Conservation (phyloP, 2,329 filamentous ascomycete genomes). For the Cercospora beticola region DNA sequence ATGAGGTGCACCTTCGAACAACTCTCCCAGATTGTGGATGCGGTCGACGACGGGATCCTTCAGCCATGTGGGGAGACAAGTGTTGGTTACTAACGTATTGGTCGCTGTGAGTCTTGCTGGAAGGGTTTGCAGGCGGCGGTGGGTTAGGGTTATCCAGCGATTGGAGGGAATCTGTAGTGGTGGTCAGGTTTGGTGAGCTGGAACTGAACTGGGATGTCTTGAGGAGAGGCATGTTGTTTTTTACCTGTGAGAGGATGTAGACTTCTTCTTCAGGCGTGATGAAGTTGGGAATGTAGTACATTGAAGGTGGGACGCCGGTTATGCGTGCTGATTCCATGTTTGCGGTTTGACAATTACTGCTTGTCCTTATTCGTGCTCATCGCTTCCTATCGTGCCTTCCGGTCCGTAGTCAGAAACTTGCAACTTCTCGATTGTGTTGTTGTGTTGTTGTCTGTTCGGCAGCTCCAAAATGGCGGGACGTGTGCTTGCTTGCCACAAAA, state of each 20-base stretch:
- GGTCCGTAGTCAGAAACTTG: neutral
- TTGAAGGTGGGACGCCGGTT: slow-evolving; percentile 44
- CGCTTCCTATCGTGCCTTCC: neutral
- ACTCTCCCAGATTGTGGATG: slow-evolving; percentile 43
- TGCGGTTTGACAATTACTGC: neutral
- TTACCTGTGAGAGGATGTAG: slow-evolving; percentile 68
- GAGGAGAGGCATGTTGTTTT: too few relatives aligned
- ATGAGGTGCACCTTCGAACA: slow-evolving; percentile 69
- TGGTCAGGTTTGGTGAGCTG: too few relatives aligned
- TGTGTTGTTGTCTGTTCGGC: neutral
- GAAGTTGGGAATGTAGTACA: slow-evolving; percentile 86
- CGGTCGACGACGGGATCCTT: slow-evolving; percentile 66
- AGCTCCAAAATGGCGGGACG: neutral
- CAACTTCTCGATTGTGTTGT: neutral
- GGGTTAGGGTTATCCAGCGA: slow-evolving; percentile 83
- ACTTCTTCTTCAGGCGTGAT: slow-evolving; percentile 73
- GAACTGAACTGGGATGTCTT: too few relatives aligned
- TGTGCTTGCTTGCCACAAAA: neutral
- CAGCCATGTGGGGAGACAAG: slow-evolving; percentile 73
- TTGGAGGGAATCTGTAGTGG: slow-evolving; percentile 45
- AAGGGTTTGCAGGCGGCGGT: slow-evolving; percentile 86
- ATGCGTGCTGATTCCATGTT: slow-evolving; percentile 25
- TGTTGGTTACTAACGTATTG: slow-evolving; percentile 70
- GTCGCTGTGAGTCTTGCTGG: slow-evolving; percentile 75
- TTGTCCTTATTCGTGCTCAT: neutral